Evolutionary conservation across 768 basidiomycete genomes (phyloP).

Genomic region (Suillus spraguei): DNA sequence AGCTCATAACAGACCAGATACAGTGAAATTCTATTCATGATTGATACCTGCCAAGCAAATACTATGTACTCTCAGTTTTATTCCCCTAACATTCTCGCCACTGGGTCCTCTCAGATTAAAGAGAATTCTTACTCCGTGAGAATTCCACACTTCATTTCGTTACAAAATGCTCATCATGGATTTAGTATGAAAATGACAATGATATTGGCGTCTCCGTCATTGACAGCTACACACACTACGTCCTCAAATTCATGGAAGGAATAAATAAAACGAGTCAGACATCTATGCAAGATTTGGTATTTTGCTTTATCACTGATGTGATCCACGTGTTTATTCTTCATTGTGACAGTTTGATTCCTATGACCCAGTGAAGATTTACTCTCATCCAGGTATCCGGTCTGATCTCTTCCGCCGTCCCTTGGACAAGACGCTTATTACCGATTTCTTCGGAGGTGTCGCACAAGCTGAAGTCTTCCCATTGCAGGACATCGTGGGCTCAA

Average conservation of each 20-base stretch:
- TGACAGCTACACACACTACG: constrained; percentile 91
- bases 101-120: constrained; percentile 79
- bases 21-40: constrained; percentile 97
- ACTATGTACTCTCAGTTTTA: constrained; percentile 94
- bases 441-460: constrained; percentile 89
- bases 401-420: constrained; percentile 76
- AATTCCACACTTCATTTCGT: not conserved
- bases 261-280: constrained; percentile 88
- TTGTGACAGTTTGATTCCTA: constrained; percentile 75
- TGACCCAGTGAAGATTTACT: constrained; percentile 72
- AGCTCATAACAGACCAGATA: constrained; percentile 51
- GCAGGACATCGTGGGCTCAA: constrained; percentile 10
- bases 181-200: constrained; percentile 87
- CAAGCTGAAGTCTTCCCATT: constrained; percentile 68
- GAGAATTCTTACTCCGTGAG: constrained; percentile 94
- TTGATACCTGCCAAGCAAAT: constrained; percentile 97
- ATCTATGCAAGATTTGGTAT: constrained; percentile 81
- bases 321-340: constrained; percentile 14
- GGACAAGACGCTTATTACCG: constrained; percentile 67
- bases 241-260: constrained; percentile 88
- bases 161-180: constrained; percentile 6
- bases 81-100: constrained; percentile 90
- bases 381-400: constrained; percentile 86
- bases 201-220: constrained; percentile 97
- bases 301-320: constrained; percentile 28